A percentile compares a stretch with the other conserved stretches of the same genome.
Conservation (phyloP, 208 protist species). For the Spongospora subterranea region DNA sequence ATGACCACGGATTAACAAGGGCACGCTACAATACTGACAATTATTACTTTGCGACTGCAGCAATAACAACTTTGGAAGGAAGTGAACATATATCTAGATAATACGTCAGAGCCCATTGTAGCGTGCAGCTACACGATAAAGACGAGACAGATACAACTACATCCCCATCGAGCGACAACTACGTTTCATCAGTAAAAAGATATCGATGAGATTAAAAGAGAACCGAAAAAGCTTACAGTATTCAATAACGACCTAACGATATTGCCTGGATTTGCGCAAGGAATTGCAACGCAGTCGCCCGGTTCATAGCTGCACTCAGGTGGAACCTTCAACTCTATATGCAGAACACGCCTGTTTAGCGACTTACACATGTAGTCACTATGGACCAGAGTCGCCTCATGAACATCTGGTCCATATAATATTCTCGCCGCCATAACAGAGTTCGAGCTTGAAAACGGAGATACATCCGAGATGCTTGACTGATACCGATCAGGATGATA, state of each 20-base stretch:
- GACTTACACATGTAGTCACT: not conserved
- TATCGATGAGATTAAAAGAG: not conserved
- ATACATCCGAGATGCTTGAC: not conserved
- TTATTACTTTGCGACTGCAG: not conserved
- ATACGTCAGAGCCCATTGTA: conserved; percentile 21
- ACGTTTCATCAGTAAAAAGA: not conserved
- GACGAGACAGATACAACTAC: not conserved
- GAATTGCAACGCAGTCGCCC: conserved; percentile 44
- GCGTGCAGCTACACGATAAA: not conserved
- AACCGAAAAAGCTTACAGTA: not conserved
- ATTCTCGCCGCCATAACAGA: not conserved
- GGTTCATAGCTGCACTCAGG: conserved; percentile 28
- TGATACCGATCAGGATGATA: not conserved
- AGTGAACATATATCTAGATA: not conserved
- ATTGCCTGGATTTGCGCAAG: not conserved
- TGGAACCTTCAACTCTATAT: not conserved
- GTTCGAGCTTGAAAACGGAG: not conserved
- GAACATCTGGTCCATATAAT: not conserved
- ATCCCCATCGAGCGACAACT: not conserved
- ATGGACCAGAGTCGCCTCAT: not conserved
- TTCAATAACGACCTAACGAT: not conserved
- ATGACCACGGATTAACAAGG: no score
- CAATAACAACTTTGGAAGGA: not conserved
- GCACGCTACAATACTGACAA: no score
- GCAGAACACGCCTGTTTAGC: conserved; percentile 18